Evolutionary conservation across 1,284 basidiomycete genomes (phyloP).

Genomic region (Chalciporus sp.): DNA sequence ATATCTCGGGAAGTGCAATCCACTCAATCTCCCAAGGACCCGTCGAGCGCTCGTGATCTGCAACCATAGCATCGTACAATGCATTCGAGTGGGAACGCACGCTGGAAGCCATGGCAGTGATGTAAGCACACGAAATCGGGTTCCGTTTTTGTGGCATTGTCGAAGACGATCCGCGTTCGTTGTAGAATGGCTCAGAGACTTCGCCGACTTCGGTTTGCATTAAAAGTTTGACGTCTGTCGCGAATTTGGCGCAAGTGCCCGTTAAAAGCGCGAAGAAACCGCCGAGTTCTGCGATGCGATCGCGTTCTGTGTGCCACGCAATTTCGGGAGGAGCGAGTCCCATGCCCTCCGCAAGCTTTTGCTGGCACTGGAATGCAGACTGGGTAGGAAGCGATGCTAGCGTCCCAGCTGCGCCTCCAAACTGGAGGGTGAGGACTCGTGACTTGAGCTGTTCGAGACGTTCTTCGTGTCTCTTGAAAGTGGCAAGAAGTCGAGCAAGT

Average conservation of each 20-base stretch:
- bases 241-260: conserved; percentile 46
- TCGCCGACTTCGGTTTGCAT: conserved; percentile 50
- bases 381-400: conserved; percentile 43
- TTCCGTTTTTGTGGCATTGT: conserved; percentile 52
- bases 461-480: conserved; percentile 41
- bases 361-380: conserved; percentile 41
- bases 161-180: conserved; percentile 45
- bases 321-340: conserved; percentile 41
- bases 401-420: conserved; percentile 46
- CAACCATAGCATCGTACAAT: conserved; percentile 47
- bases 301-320: conserved; percentile 49
- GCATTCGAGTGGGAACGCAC: conserved; percentile 40
- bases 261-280: conserved; percentile 44
- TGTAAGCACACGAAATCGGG: conserved; percentile 44
- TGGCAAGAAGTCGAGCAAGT: conserved; percentile 43
- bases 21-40: conserved; percentile 52
- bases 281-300: conserved; percentile 44
- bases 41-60: conserved; percentile 48
- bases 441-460: conserved; percentile 39
- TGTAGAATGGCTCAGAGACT: conserved; percentile 43
- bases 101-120: conserved; percentile 42
- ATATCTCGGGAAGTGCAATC: conserved; percentile 47
- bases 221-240: conserved; percentile 44
- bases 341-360: conserved; percentile 37
- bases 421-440: conserved; percentile 43